A percentile compares a stretch with the other conserved stretches of the same genome.
Conservation (phyloP, 805 yeast genomes). For the Yarrowia alimentaria region DNA sequence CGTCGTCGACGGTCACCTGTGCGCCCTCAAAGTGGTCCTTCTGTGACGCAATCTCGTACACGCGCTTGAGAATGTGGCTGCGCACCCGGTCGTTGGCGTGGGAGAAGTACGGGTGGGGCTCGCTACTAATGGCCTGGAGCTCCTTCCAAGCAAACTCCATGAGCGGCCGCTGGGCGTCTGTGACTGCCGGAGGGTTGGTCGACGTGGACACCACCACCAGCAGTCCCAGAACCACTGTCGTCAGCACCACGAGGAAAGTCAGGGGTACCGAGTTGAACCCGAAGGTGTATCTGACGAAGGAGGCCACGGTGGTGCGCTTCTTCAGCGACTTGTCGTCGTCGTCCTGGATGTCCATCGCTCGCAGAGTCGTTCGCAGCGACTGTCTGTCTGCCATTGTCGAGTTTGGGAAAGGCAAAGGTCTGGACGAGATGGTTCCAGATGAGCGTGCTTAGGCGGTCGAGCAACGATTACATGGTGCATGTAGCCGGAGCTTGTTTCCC, state of each 20-base stretch:
- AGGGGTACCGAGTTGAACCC: conserved; percentile 19
- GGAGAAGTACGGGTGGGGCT: conserved; percentile 77
- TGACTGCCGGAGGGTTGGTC: conserved; percentile 2
- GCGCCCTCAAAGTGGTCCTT: conserved; percentile 37
- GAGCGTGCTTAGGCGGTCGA: too few species aligned
- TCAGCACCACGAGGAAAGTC: conserved; percentile 1
- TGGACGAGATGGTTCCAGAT: too few species aligned
- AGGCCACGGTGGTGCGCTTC: conserved; percentile 9
- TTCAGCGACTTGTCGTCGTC: conserved; percentile 24
- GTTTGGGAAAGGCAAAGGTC: not conserved
- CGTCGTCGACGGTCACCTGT: conserved; percentile 45
- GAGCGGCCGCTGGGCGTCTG: conserved; percentile 12
- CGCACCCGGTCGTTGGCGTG: conserved; percentile 74
- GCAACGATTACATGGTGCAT: too few species aligned
- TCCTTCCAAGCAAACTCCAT: conserved; percentile 57
- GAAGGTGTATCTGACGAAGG: conserved; percentile 6
- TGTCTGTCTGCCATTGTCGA: conserved; percentile 29
- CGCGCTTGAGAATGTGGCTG: conserved; percentile 55
- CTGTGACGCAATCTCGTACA: conserved; percentile 40
- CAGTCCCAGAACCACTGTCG: conserved; percentile 10
- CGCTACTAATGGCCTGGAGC: conserved; percentile 62
- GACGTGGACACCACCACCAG: conserved; percentile 9
- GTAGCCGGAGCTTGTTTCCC: conserved; percentile 15
- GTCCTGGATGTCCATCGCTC: conserved; percentile 14
- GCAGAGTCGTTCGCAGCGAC: conserved; percentile 28